Conservation (phyloP, 2,329 filamentous ascomycete species). For the Pezicula carpinea region DNA sequence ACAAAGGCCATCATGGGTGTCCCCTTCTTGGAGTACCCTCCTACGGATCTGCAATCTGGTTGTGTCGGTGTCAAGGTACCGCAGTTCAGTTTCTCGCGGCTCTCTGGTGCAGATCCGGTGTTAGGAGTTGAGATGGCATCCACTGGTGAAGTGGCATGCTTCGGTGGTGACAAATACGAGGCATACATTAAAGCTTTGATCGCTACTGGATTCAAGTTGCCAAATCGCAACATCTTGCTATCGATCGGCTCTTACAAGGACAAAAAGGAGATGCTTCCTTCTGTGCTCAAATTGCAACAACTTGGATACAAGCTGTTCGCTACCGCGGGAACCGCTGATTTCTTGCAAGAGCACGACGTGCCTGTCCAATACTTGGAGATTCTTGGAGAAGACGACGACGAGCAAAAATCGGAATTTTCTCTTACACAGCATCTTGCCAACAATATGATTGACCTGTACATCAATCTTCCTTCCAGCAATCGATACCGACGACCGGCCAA, state of each 20-base stretch:
- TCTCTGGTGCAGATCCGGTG: constrained; percentile 93
- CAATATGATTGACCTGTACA: constrained; percentile 97
- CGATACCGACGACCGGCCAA: constrained; percentile 93
- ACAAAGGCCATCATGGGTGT: constrained; percentile 92
- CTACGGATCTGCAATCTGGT: constrained; percentile 67
- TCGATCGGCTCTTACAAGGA: constrained; percentile 98
- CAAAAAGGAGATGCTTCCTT: constrained; percentile 94
- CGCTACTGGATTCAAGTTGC: constrained; percentile 93
- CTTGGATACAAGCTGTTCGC: constrained; percentile 95
- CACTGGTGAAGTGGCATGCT: constrained; percentile 95
- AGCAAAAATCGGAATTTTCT: constrained; percentile 93
- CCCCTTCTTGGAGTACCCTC: constrained; percentile 78
- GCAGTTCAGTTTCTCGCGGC: constrained; percentile 96
- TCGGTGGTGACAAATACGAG: constrained; percentile 93
- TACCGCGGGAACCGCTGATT: constrained; percentile 94
- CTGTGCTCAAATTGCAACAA: constrained; percentile 81
- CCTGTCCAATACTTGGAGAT: constrained; percentile 92
- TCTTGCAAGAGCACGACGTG: constrained; percentile 87
- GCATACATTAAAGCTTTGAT: constrained; percentile 95
- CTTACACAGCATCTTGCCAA: constrained; percentile 94
- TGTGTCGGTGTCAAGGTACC: constrained; percentile 97
- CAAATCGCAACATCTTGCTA: constrained; percentile 89
- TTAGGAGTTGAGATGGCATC: constrained; percentile 99
- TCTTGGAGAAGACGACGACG: constrained; percentile 70
- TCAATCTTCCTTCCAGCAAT: constrained; percentile 98